Base-by-base conservation (phyloP, 1,284 basidiomycete genomes). In the Flammula alnicola region DNA sequence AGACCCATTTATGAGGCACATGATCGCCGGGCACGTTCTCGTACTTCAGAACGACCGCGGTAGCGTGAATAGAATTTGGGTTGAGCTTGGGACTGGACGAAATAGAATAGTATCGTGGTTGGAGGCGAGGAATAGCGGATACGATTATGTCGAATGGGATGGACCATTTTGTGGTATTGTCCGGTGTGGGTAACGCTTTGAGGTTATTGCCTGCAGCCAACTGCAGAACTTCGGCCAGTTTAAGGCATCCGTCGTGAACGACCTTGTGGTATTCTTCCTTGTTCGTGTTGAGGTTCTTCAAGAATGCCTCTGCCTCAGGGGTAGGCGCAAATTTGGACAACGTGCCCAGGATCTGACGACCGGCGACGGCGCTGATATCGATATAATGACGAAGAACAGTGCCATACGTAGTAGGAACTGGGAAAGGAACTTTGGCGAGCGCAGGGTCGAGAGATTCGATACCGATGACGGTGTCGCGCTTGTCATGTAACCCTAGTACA, bases 381-480 rank as follows among this genome's bases (percentile, higher is more conserved):
- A 98, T 86, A 72, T 99, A 99, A 77, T 99, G 92, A 42, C 95
- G 88, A 62, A 98, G 87, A 57, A 98, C 91, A 47, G 95, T 91
- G 60, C 82, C 84, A 66, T 98, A 98, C 1, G 96, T 98, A 1
- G 95, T 96, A 1, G 96, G 96, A 20, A 92, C 88, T 17, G 97
- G 96, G 88, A 99, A 99, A 12, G 96, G 96, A 54, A 98, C 95
- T 74, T 99, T 99, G 53, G 97, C 97, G 16, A 99, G 81, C 19
- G 95, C 93, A 27, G 97, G 96, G 68, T 99, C 97, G 52, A 99
- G 86, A 20, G 95, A 97, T 67, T 95, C 94, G 57, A 98, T 93
- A 58, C 88, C 84, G 63, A 99, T 93, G 41, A 94, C 84, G 25
- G 81, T 79, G 63, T 94, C 82, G 65, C 85, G 84, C 72, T 89